Evolutionary conservation across 2,329 filamentous ascomycete genomes (phyloP).

Genomic region (Chaetomiaceae sp.): DNA sequence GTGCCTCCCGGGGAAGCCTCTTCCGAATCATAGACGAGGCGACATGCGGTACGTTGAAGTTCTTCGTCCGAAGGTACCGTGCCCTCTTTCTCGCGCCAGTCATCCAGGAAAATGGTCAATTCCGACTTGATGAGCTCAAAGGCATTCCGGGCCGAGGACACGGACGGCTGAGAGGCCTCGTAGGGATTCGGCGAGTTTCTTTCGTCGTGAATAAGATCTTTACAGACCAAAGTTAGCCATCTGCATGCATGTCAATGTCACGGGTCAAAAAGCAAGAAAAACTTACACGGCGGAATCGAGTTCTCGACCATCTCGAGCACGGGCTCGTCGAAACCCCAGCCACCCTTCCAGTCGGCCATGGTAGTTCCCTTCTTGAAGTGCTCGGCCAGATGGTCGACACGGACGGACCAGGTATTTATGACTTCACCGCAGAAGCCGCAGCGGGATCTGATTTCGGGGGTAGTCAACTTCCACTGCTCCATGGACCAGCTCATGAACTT

Average conservation of each 20-base stretch:
- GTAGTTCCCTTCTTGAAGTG: slow-evolving; percentile 62
- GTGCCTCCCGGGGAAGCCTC: slow-evolving; percentile 38
- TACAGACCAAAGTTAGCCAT: slow-evolving; percentile 6
- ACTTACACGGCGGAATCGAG: slow-evolving; percentile 60
- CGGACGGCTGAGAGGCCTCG: slow-evolving; percentile 40
- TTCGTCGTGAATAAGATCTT: slow-evolving; percentile 61
- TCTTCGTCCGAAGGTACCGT: slow-evolving; percentile 45
- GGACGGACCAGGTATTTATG: slow-evolving; percentile 56
- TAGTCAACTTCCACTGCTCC: slow-evolving; percentile 57
- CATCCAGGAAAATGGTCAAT: slow-evolving; percentile 47
- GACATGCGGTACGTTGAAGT: slow-evolving; percentile 54
- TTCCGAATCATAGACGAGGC: slow-evolving; percentile 53
- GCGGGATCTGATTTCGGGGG: slow-evolving; percentile 56
- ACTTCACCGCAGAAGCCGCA: slow-evolving; percentile 62
- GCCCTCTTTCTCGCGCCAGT: slow-evolving; percentile 39
- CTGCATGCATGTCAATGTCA: slow-evolving; percentile 13
- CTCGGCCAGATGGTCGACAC: slow-evolving; percentile 60
- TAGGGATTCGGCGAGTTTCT: slow-evolving; percentile 53
- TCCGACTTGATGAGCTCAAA: slow-evolving; percentile 59
- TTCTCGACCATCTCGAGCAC: slow-evolving; percentile 61
- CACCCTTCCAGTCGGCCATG: slow-evolving; percentile 66
- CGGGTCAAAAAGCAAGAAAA: slow-evolving; percentile 26
- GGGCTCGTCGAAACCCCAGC: slow-evolving; percentile 61
- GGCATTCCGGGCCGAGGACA: slow-evolving; percentile 49
- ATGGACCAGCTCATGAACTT: slow-evolving; percentile 62